Evolutionary conservation across 2,329 filamentous ascomycete genomes (phyloP).

Genomic region (Pseudogymnoascus sp.): DNA sequence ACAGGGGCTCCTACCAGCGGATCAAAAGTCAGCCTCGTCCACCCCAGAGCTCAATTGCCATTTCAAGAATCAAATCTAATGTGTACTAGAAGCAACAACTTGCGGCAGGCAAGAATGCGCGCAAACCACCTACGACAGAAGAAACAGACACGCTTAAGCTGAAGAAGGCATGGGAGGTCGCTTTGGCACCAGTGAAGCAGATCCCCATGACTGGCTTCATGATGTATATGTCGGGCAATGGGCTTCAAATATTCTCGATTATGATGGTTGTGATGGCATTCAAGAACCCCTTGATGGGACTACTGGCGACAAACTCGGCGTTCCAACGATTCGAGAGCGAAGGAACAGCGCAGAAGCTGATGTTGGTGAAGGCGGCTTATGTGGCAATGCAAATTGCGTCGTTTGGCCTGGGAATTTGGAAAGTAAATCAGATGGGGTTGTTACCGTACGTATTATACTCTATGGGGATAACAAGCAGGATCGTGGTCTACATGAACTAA

Average conservation of each 20-base stretch:
- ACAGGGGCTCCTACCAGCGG: slow-evolving; percentile 40
- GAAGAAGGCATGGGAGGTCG: slow-evolving; percentile 98
- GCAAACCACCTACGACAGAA: slow-evolving; percentile 64
- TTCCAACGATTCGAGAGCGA: slow-evolving; percentile 88
- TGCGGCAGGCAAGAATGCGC: slow-evolving; percentile 36
- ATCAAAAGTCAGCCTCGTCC: slow-evolving; percentile 47
- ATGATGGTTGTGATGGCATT: slow-evolving; percentile 99
- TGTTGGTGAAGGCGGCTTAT: slow-evolving; percentile 82
- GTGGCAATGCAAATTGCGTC: slow-evolving; percentile 80
- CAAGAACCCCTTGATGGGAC: slow-evolving; percentile 85
- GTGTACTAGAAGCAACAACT: slow-evolving; percentile 33
- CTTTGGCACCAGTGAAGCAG: slow-evolving; percentile 85
- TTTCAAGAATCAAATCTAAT: slow-evolving; percentile 13
- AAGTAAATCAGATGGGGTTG: slow-evolving; percentile 92
- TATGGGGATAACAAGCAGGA: not conserved
- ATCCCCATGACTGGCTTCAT: slow-evolving; percentile 98
- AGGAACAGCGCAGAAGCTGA: slow-evolving; percentile 63
- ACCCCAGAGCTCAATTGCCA: slow-evolving; percentile 5
- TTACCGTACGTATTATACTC: slow-evolving; percentile 62
- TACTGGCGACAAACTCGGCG: slow-evolving; percentile 76
- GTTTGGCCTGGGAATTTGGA: slow-evolving; percentile 84
- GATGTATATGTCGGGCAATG: slow-evolving; percentile 99
- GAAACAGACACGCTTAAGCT: slow-evolving; percentile 95
- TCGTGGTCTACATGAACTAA: not conserved
- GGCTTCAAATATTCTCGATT: slow-evolving; percentile 96